Base-by-base conservation (phyloP, 768 basidiomycete genomes). In the Psilocybe sp. region DNA sequence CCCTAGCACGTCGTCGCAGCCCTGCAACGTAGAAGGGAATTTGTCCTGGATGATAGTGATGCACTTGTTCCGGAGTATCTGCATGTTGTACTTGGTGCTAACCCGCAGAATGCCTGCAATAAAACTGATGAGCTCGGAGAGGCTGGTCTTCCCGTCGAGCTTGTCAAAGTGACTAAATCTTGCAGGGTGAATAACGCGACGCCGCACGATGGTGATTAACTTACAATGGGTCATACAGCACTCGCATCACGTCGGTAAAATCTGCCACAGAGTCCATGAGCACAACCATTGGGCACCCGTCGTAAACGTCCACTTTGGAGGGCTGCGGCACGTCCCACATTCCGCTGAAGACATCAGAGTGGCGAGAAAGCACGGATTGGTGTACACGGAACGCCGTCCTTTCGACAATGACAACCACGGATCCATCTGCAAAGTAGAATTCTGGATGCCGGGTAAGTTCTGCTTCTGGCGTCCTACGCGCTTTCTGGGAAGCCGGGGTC, bases 21-120 rank as follows among this genome's bases (percentile, higher is more conserved):
- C 72, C 6, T 58, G 41, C 20, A 76, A 64, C 0, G 72, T 71
- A 0, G 71, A 68, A 2, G 75, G 75, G 51, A 75, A 76, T 46
- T 69, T 73, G 35, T 66, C 65, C 23, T 67, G 66, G 7, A 76
- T 69, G 44, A 74, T 60, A 14, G 59, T 47, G 44, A 76, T 71
- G 43, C 69, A 72, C 43, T 73, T 73, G 35, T 63, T 56, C n/a
- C 70, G 65, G 32, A 73, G 58, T 19, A 62, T 55, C 18, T 55
- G 52, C 62, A 76, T 67, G 37, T 69, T 60, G 59, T 76, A 76
- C 57, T 75, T 76, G 2, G 74, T 74, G 59, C 71, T 72, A 38
- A 76, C 68, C 16, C 68, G 64, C 14, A 76, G 62, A 39, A 75
- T 69, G 1, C 73, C 73, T 19, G 72, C 64, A 48, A 76, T 68